Evolutionary conservation across 106 monocot genomes (phyloP), one percentile per base, ranked within the genome.

Genomic region (Narthecium ossifragum): DNA sequence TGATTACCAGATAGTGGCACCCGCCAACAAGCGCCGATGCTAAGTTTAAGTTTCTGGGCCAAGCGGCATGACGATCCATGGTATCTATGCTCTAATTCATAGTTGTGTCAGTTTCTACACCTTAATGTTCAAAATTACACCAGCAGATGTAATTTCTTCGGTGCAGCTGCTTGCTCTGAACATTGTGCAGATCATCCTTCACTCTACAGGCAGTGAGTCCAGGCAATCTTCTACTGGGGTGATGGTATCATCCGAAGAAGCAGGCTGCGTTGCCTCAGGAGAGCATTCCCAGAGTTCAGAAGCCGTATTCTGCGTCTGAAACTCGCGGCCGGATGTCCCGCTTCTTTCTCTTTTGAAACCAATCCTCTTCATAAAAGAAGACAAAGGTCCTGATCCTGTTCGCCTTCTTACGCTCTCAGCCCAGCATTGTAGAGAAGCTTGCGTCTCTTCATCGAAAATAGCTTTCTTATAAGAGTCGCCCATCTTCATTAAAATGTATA

Each of bases 391-490:
- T 12, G 54, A 26, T 18, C 34, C 47, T 26, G 26, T 47, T 30
- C 64, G 50, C 55, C 71, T 66, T 24, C 63, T 62, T 8, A 31
- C 57, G 10, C 1, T 22, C 23, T 67, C 67, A 28, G 55, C 67
- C 72, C 78, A 78, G 20, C 32, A 51, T 12, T 63, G 67, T 30
- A 78, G 36, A n/a, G 43, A 31, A 43, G 45, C 26, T 57, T 30
- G 67, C 52, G 63, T 23, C 21, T 68, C 62, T 11, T 67, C 57
- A 0, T 24, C 63, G 37, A 78, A 78, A 62, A 78, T 72, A 1
- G 57, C 72, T 63, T 53, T 41, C 59, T 72, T 72, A 36, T 51
- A 73, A 51, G 36, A 49, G 48, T 67, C 56, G 11, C 78, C 78
- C 72, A 78, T 78, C 78, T 78, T 46, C 55, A 47, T 30, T 17